A percentile compares a stretch with the other conserved stretches of the same genome.
phyloP scores from a whole-genome alignment of 352 stramenopile genomes.

The Pythium periplocum region DNA sequence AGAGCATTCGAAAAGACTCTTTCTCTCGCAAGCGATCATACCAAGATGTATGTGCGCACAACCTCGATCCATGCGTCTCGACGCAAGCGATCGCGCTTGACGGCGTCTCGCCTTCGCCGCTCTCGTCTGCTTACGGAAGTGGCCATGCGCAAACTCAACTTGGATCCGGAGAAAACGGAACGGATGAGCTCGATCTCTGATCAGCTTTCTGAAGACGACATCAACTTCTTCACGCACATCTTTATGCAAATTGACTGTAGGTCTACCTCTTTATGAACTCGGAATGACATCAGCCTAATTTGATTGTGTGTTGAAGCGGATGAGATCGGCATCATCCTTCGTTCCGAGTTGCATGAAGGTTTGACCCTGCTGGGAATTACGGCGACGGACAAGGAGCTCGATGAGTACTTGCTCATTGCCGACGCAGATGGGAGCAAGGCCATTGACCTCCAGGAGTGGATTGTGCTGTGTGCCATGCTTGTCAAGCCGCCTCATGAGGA shows the following conservation, averaged over 20 bases:
- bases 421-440: conserved; percentile 63
- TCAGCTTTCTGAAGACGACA: conserved; percentile 46
- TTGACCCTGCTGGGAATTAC: conserved; percentile 53
- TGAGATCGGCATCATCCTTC: conserved; percentile 56
- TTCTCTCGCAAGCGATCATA: no score
- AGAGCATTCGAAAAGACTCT: no score
- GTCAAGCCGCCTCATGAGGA: conserved; percentile 51
- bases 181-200: conserved; percentile 54
- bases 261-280: conserved; percentile 1
- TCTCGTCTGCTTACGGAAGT: conserved; percentile 55
- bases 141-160: conserved; percentile 55
- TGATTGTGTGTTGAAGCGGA: conserved; percentile 25
- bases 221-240: conserved; percentile 64
- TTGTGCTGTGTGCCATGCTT: conserved; percentile 57
- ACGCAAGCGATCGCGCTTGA: conserved; percentile 44
- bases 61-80: conserved; percentile 40
- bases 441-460: conserved; percentile 62
- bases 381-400: conserved; percentile 55
- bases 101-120: conserved; percentile 39
- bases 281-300: neutral
- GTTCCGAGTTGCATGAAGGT: conserved; percentile 57
- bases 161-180: conserved; percentile 55
- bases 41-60: conserved; percentile 32
- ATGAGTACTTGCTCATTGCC: conserved; percentile 58
- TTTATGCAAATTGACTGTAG: conserved; percentile 64